A percentile compares a stretch with the other conserved stretches of the same genome.
phyloP scores from a whole-genome alignment of 148 eudicot species.

The Camellia japonica region DNA sequence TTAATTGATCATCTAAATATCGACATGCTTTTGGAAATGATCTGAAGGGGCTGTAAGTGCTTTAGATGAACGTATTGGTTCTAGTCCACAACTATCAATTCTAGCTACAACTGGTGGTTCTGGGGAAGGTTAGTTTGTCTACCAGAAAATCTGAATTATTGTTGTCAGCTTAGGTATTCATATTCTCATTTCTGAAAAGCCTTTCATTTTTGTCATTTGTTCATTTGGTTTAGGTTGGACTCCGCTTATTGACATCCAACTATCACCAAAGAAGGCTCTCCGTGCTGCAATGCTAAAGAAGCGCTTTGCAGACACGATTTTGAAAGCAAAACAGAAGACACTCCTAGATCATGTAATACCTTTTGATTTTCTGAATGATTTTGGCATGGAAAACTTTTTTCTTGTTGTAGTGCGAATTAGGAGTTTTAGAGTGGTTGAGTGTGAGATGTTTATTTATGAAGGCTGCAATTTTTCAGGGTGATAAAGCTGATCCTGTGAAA shows the following conservation, averaged over 20 bases:
- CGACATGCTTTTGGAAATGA: conserved; percentile 8
- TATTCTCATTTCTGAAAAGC: not conserved
- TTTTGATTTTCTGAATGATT: not conserved
- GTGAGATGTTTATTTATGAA: not conserved
- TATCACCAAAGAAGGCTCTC: conserved; percentile 68
- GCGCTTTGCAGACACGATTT: conserved; percentile 76
- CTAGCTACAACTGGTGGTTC: conserved; percentile 22
- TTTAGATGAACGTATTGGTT: conserved; percentile 28
- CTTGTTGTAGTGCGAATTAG: not conserved
- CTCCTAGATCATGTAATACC: conserved; percentile 42
- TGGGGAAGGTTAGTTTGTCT: conserved; percentile 40
- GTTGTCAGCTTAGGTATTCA: not conserved
- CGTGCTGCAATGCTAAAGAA: conserved; percentile 78
- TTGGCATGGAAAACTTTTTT: not conserved
- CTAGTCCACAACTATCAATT: conserved; percentile 18
- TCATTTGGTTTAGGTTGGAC: conserved; percentile 36
- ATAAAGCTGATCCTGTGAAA: conserved; percentile 34
- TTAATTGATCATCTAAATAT: not conserved
- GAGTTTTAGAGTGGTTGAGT: not conserved
- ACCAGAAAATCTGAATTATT: not conserved
- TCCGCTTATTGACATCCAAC: conserved; percentile 34
- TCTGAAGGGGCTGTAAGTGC: conserved; percentile 46
- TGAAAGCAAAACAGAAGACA: conserved; percentile 60
- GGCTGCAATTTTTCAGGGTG: conserved; percentile 30
- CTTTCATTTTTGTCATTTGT: not conserved